These are phyloP conservation scores for Citrus cavaleriei DNA, from an alignment of 345 rosid genomes.

Conservation along the genomic window DNA sequence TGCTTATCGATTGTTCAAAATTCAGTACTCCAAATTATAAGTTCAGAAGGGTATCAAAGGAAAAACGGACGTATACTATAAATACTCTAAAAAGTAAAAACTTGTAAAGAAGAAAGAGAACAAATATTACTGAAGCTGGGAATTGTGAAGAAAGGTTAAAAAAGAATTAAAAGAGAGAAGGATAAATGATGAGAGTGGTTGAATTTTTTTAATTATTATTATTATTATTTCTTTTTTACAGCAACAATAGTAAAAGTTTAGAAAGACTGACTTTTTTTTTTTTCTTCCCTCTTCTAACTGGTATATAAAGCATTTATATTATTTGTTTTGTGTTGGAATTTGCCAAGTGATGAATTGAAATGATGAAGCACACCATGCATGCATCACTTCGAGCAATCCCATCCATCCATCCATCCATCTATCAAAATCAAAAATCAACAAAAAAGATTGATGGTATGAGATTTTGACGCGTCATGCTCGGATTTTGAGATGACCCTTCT, in stretches of 20 bases:
- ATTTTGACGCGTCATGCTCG: slow-evolving; percentile 53
- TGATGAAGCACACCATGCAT: slow-evolving; percentile 30
- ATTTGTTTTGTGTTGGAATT: background rate
- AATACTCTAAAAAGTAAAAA: background rate
- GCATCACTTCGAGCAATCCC: slow-evolving; percentile 45
- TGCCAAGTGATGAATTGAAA: slow-evolving; percentile 17
- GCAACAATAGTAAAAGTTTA: too few species aligned
- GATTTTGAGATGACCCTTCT: slow-evolving; percentile 23
- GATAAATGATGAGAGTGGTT: background rate
- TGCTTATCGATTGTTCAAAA: too few species aligned
- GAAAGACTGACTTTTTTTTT: background rate
- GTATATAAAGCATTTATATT: too few species aligned
- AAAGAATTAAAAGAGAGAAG: background rate
- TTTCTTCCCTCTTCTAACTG: too few species aligned
- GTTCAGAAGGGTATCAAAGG: background rate
- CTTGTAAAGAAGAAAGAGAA: background rate
- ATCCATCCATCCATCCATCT: slow-evolving; percentile 43
- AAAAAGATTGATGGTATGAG: slow-evolving; percentile 23
- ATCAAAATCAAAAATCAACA: background rate
- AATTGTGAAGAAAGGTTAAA: background rate
- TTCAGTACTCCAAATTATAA: background rate
- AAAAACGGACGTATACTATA: background rate
- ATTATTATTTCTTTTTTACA: background rate
- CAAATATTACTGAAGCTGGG: background rate
- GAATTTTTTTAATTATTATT: background rate